phyloP scores from a whole-genome alignment of 2,329 filamentous ascomycete genomes.

The Helotiales sp. region DNA sequence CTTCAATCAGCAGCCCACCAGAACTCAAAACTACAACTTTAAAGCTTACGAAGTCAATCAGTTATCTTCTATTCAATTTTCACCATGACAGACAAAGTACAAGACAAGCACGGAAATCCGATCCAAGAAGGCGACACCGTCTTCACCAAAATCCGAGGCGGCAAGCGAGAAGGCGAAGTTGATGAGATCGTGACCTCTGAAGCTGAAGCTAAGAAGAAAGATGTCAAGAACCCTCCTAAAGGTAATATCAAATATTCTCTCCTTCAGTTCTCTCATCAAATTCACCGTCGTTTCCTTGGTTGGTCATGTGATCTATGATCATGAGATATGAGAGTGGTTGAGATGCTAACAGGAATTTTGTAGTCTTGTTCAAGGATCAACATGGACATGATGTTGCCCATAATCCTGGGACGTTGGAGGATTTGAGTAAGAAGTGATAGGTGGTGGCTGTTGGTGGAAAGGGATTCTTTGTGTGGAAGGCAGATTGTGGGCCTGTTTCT shows the following conservation, averaged over 20 bases:
- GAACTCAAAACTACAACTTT: no score
- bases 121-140: slow-evolving; percentile 42
- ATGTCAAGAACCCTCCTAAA: slow-evolving; percentile 45
- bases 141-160: slow-evolving; percentile 42
- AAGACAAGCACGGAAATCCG: slow-evolving; percentile 39
- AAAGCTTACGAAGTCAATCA: no score
- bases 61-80: no score
- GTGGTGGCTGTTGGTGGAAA: no score
- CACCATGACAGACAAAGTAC: slow-evolving; percentile 14
- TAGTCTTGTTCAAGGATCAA: slow-evolving; percentile 42
- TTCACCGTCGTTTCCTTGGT: no score
- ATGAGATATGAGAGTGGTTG: background rate
- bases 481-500: background rate
- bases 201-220: slow-evolving; percentile 36
- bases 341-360: background rate
- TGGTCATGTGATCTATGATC: no score
- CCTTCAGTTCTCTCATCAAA: no score
- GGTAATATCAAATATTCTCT: no score
- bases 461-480: slow-evolving; percentile 15
- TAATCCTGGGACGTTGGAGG: slow-evolving; percentile 39
- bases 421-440: slow-evolving; percentile 27
- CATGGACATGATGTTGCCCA: slow-evolving; percentile 41
- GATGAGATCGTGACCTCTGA: slow-evolving; percentile 39
- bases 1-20: no score
- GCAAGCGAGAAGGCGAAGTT: slow-evolving; percentile 41